Evolutionary conservation across 2,329 filamentous ascomycete species (phyloP).

Genomic region (Neonectria punicea): DNA sequence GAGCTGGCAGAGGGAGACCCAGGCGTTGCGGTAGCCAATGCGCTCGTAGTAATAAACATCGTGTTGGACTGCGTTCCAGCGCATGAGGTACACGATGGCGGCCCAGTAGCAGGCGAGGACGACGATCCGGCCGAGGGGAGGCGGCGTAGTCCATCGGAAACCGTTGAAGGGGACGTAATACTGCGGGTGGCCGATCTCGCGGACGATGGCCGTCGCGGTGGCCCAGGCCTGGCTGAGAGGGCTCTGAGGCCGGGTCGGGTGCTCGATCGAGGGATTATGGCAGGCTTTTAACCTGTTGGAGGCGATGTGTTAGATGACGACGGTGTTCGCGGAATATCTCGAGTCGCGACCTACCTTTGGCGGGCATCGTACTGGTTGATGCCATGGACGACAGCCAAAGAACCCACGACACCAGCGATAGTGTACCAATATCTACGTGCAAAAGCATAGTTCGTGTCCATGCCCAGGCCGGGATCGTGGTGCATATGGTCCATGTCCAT

Average conservation of each 20-base stretch:
- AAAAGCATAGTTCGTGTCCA: constrained; percentile 60
- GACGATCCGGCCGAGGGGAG: constrained; percentile 66
- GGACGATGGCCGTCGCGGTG: constrained; percentile 65
- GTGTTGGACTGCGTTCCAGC: constrained; percentile 56
- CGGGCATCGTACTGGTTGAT: constrained; percentile 56
- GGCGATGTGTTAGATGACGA: neutral
- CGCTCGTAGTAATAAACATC: constrained; percentile 71
- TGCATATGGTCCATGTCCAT: constrained; percentile 49
- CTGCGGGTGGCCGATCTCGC: constrained; percentile 68
- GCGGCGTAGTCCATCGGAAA: constrained; percentile 67
- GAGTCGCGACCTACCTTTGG: constrained; percentile 49
- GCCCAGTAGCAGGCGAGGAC: constrained; percentile 67
- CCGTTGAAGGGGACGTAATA: constrained; percentile 58
- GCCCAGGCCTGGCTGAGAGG: constrained; percentile 63
- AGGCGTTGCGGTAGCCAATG: constrained; percentile 74
- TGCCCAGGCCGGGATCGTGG: constrained; percentile 48
- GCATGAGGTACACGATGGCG: constrained; percentile 68
- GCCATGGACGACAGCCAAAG: constrained; percentile 53
- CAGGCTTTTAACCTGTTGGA: constrained; percentile 57
- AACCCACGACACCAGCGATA: constrained; percentile 59
- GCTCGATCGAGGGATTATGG: constrained; percentile 54
- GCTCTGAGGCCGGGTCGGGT: constrained; percentile 64
- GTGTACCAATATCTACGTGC: constrained; percentile 70
- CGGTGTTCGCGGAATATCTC: neutral
- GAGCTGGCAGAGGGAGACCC: constrained; percentile 72